phyloP scores from a whole-genome alignment of 1,139 yeast genomes.

The Scheffersomyces insectosa region DNA sequence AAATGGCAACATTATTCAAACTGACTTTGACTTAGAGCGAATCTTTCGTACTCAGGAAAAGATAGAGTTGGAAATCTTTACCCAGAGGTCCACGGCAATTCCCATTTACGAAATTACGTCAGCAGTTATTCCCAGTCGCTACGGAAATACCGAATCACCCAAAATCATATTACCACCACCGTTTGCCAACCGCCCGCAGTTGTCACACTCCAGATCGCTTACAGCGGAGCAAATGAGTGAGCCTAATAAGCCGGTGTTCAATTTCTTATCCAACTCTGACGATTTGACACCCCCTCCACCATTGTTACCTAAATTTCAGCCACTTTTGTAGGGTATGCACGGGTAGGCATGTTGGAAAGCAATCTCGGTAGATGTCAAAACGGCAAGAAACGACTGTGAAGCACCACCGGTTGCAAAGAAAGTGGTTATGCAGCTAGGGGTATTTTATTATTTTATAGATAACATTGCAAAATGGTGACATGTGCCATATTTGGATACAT shows the following conservation, averaged over 20 bases:
- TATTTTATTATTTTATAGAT: no score
- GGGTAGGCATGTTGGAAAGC: conserved; percentile 8
- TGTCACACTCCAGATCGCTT: conserved; percentile 6
- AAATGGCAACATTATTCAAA: conserved; percentile 25
- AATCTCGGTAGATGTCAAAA: no score
- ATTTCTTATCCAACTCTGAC: conserved; percentile 26
- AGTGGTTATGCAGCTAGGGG: no score
- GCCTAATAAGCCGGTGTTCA: conserved; percentile 10
- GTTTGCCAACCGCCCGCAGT: conserved; percentile 15
- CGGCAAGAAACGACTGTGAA: neutral
- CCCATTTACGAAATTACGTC: conserved; percentile 40
- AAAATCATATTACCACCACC: conserved; percentile 37
- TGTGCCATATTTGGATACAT: no score
- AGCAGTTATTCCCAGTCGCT: conserved; percentile 25
- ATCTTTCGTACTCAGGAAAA: conserved; percentile 28
- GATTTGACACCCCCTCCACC: conserved; percentile 26
- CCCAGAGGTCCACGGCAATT: conserved; percentile 31
- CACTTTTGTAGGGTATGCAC: conserved; percentile 24
- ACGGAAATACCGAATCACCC: conserved; percentile 13
- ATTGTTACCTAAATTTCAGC: conserved; percentile 39
- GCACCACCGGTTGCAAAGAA: no score
- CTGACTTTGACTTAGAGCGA: conserved; percentile 38
- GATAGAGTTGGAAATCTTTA: conserved; percentile 39
- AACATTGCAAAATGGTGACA: no score
- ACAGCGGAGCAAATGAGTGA: neutral